Evolutionary conservation across 768 basidiomycete genomes (phyloP), one percentile per base, ranked within the genome.

Genomic region (Termitomyces sp.): DNA sequence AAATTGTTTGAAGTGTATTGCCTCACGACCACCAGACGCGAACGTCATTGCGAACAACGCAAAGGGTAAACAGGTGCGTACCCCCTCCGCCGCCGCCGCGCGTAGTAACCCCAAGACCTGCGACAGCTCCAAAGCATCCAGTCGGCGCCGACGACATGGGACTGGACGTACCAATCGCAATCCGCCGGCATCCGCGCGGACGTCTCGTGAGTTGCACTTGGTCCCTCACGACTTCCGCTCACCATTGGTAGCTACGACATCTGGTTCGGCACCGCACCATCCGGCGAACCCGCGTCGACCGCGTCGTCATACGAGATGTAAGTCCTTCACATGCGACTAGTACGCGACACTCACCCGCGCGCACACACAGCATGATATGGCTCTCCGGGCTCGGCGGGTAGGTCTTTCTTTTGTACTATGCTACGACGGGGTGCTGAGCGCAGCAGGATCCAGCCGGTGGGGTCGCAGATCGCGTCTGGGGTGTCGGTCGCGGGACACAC

Each of bases 241-340:
- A 46, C 44, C 10, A 5, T 13, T 26, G 20, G 4, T 3, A 79
- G 79, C 26, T 84, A 83, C 59, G 82, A 83, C 59, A 80, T 84
- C 48, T 85, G 83, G 83, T 65, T 75, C 35, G 83, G 83, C 35
- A 67, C 61, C 14, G 68, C 79, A 9, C 64, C 73, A 3, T 66
- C 75, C 5, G 82, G 82, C 47, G 61, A 64, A 0, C 77, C 82
- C n/a, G 82, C 82, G 0, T 71, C 79, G 2, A 61, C 70, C 7
- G 74, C 76, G 6, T 82, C 81, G 5, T 77, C 77, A 2, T 84
- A 74, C 63, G 83, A 84, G 66, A 82, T 84, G 81, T 82, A 67
- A 46, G 79, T 9, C 2, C 13, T 40, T 14, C 28, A 3, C 14
- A 36, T 10, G 2, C 2, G 23, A 23, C 23, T n/a, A n/a, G n/a